Conservation (phyloP, 345 rosid species). For the Clarkia xantiana region DNA sequence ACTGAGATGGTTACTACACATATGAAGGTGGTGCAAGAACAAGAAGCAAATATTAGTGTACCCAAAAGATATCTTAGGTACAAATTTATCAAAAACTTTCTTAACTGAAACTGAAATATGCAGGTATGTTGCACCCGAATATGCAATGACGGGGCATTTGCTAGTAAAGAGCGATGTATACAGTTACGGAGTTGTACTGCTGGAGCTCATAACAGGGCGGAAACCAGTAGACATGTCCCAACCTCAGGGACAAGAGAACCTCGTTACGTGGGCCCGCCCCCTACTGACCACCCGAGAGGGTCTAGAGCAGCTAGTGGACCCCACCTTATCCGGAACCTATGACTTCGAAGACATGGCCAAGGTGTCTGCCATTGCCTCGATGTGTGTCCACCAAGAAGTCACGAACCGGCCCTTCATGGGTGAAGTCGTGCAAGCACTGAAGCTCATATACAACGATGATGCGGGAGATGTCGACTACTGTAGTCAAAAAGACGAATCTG, state of each 20-base stretch:
- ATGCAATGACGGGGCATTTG: slow-evolving; percentile 99
- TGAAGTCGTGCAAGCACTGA: slow-evolving; percentile 98
- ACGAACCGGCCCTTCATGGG: slow-evolving; percentile 97
- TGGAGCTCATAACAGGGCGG: slow-evolving; percentile 92
- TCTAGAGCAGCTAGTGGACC: slow-evolving; percentile 73
- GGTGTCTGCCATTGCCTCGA: slow-evolving; percentile 95
- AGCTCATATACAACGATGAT: slow-evolving; percentile 84
- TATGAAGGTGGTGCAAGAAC: too few species aligned
- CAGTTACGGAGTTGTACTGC: slow-evolving; percentile 96
- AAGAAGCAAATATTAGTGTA: too few species aligned
- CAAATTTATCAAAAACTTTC: too few species aligned
- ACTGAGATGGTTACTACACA: too few species aligned
- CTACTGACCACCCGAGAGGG: slow-evolving; percentile 77
- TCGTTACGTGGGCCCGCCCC: slow-evolving; percentile 95
- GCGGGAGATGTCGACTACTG: slow-evolving; percentile 66
- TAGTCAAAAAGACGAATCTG: slow-evolving; percentile 85
- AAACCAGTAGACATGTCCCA: slow-evolving; percentile 99
- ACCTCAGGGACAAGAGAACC: slow-evolving; percentile 90
- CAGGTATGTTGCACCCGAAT: slow-evolving; percentile 99
- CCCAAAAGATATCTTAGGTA: too few species aligned
- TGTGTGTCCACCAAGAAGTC: slow-evolving; percentile 97
- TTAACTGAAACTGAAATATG: slow-evolving; percentile 4
- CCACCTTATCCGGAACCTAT: slow-evolving; percentile 57
- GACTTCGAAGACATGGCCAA: slow-evolving; percentile 87
- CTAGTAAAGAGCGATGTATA: slow-evolving; percentile 98